phyloP scores from a whole-genome alignment of 305 asterid species.

The Ilex paraguariensis region DNA sequence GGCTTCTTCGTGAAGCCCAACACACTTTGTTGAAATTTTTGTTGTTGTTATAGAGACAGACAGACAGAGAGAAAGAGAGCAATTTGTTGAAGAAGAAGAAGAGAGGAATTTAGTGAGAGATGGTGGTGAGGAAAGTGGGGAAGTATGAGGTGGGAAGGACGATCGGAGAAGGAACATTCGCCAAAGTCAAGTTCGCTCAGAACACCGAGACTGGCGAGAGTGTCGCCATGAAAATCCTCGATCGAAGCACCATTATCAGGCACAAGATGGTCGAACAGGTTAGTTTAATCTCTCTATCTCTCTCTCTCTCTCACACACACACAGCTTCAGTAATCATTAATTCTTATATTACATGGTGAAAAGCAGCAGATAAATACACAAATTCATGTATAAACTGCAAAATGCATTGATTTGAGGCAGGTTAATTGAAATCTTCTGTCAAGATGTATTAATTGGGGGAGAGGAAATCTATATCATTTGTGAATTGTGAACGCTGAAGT shows the following conservation, averaged over 20 bases:
- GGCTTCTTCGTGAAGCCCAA: too few species aligned
- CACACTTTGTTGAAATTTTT: too few species aligned
- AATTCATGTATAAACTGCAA: too few species aligned
- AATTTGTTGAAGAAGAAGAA: not conserved
- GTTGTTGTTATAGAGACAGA: too few species aligned
- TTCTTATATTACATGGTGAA: too few species aligned
- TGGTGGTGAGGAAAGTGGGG: conserved; percentile 96
- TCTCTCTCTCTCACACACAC: not conserved
- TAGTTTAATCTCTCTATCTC: not conserved
- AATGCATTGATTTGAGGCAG: too few species aligned
- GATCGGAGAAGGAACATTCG: conserved; percentile 96
- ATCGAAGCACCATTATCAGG: conserved; percentile 89
- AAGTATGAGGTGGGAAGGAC: conserved; percentile 98
- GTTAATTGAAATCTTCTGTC: too few species aligned
- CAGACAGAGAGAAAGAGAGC: not conserved
- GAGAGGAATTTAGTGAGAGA: conserved; percentile 15
- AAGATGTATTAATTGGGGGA: too few species aligned
- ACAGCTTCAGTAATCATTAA: too few species aligned
- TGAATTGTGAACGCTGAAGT: too few species aligned
- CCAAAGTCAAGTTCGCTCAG: conserved; percentile 95
- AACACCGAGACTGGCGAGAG: conserved; percentile 97
- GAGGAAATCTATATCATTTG: too few species aligned
- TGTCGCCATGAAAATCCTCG: conserved; percentile 97
- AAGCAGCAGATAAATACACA: too few species aligned
- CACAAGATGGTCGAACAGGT: conserved; percentile 99